Evolutionary conservation across 2,329 filamentous ascomycete species (phyloP), one percentile per base, ranked within the genome.

Genomic region (Fusarium chlamydosporum): DNA sequence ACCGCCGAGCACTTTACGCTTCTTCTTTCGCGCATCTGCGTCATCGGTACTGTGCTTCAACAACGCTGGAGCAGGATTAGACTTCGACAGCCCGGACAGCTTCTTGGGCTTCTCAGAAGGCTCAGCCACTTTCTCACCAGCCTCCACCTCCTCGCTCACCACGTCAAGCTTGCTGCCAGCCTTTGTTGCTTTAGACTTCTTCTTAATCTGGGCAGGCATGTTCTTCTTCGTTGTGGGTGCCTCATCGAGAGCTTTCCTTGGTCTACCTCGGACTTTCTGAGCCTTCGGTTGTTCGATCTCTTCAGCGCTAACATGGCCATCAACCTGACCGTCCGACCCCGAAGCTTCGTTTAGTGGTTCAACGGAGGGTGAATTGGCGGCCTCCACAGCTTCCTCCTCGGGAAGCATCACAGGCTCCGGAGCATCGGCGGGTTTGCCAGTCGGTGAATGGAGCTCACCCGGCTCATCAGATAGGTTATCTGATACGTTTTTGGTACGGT

Each of bases 1-100:
- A 23, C 80, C 81, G 6, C 89, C 88, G 2, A 92, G 82, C 7
- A 93, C 80, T 79, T 93, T 94, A 66, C 91, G 88, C 82, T 91
- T 94, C 84, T 91, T 93, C 76, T 88, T 89, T 78, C 84, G 86
- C 8, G 78, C 81, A 67, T 84, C 81, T 31, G 70, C 72, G 68
- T 80, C 79, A 43, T 56, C 61, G 33, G 63, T 63, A n/a, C 56
- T 46, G 50, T 60, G n/a, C 6, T 62, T 62, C 56, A 46, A 16
- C 7, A 50, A 38, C 13, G 41, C 26, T 16, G 71, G 52, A 27
- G 50, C 20, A 26, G 37, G 48, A 27, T 63, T 71, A 10, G 52
- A 23, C 54, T 75, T 72, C 16, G 42, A 31, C 5, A 51, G 18
- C 7, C 59, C 70, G 10, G 37, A n/a, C n/a, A 12, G 50, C 42